Evolutionary conservation across 371 early-diverging fungal genomes (phyloP).

Genomic region (Synchytrium microbalum): DNA sequence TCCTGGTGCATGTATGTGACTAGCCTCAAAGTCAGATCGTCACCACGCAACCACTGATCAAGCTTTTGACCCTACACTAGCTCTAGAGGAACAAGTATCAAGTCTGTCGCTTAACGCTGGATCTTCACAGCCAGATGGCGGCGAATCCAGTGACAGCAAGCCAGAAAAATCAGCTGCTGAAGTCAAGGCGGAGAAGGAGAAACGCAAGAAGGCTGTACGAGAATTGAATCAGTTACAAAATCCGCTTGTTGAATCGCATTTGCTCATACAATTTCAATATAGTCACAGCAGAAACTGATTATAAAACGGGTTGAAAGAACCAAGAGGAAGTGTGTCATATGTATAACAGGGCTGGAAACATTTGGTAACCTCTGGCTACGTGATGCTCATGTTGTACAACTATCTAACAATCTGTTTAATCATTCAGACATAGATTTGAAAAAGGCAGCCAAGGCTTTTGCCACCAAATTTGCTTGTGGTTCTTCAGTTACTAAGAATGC

Average conservation of each 20-base stretch:
- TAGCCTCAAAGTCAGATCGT: conserved; percentile 1
- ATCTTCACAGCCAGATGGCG: conserved; percentile 5
- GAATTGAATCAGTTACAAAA: conserved; percentile 2
- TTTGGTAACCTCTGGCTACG: conserved; percentile 35
- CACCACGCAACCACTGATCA: conserved; percentile 5
- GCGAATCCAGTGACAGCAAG: conserved; percentile 6
- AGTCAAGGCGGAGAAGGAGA: conserved; percentile 67
- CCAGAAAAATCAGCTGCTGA: conserved; percentile 32
- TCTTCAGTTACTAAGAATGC: conserved; percentile 87
- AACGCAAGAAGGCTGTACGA: conserved; percentile 68
- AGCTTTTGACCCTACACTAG: too few relatives aligned
- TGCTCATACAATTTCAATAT: background rate
- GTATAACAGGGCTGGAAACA: conserved; percentile 66
- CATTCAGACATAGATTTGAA: conserved; percentile 77
- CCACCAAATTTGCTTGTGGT: conserved; percentile 86
- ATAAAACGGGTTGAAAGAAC: conserved; percentile 81
- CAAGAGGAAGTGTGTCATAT: conserved; percentile 80
- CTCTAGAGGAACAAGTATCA: conserved; percentile 3
- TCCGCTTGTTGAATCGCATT: background rate
- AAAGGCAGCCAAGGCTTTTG: conserved; percentile 88
- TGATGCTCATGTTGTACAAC: background rate
- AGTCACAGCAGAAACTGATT: conserved; percentile 30
- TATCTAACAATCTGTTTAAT: conserved; percentile 6
- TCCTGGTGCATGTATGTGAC: conserved; percentile 10
- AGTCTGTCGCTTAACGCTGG: conserved; percentile 5